Evolutionary conservation across 2,329 filamentous ascomycete genomes (phyloP), one percentile per base, ranked within the genome.

Genomic region (Cladosporium cucumerinum): DNA sequence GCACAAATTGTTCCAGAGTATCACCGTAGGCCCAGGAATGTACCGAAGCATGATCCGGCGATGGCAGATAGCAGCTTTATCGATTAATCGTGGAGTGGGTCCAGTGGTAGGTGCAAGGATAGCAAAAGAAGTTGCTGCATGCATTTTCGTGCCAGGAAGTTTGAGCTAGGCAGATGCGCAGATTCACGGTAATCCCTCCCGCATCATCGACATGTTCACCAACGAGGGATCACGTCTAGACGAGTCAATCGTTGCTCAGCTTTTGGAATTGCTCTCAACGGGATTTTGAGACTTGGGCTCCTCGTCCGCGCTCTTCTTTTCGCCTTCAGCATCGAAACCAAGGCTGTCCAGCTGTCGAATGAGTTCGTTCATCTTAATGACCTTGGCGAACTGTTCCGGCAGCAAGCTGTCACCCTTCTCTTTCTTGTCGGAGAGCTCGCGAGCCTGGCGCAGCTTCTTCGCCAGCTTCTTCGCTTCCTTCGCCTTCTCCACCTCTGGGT

Each of bases 311-410:
- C n/a, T 30, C 71, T 84, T 84, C 71, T 82, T 84, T 67, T 93
- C 90, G 2, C 89, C 92, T 11, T 96, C 90, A 0, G 86, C 79
- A 76, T 96, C 90, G 68, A 98, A 92, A 0, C 94, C 94, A 30
- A 99, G 82, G 2, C 86, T 85, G 72, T 96, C 91, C 64, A 99
- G 80, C 76, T 98, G 93, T 14, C 93, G 86, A 65, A 97, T 88
- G 59, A 99, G 84, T 80, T 99, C 95, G 68, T 92, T 92, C 76
- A 99, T 97, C 79, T 95, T 96, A 77, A 97, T 96, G 63, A 99
- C 92, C 81, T 99, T 99, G 71, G 94, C 93, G 69, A 98, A 89
- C 80, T 99, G 95, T 80, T 99, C 95, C 0, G 93, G 94, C 28
- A 98, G 82, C 66, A 99, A 80, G 5, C 86, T 84, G 75, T 92